Evolutionary conservation across 345 rosid genomes (phyloP), one percentile per base, ranked within the genome.

Genomic region (Lepidium sativum): DNA sequence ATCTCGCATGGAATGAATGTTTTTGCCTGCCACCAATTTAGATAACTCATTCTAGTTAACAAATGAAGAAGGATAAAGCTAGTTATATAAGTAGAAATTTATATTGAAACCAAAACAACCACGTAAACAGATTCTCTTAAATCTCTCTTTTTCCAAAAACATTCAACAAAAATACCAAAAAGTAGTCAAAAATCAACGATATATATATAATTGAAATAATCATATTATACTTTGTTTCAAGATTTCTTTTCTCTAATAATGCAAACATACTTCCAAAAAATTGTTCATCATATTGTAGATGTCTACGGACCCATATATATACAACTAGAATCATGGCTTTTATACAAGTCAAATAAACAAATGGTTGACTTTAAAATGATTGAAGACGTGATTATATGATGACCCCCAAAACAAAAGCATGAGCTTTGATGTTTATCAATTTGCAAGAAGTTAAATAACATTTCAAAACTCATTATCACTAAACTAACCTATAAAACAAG

Each of bases 141-240:
- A 38, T 64, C 64, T 71, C 33, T 27, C 40, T n/a, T 63, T 47
- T 44, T 63, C 14, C 10, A n/a, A 25, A 13, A 41, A 17, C 16
- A 8, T 20, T 21, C 39, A 43, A 25, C 55, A 12, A 17, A 21
- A 34, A 53, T 21, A 32, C 31, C 21, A 47, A 53, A 69, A 68
- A 58, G 70, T 20, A 67, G 80, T 75, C 74, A 80, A 75, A 74
- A 78, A 68, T 54, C 54, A 66, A 64, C 78, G 73, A 57, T 58
- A n/a, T n/a, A n/a, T n/a, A 25, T 4, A 29, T 10, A 18, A 25
- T 18, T 25, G 17, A 54, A 62, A 45, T 54, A 34, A 38, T 51
- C 29, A 48, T 54, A 51, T 13, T 10, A 2, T 44, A 20, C 50
- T 39, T 52, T 4, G 60, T 31, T 39, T 31, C 60, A 50, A 31